phyloP scores from a whole-genome alignment of 352 stramenopile species.

The Phytophthora multivora region DNA sequence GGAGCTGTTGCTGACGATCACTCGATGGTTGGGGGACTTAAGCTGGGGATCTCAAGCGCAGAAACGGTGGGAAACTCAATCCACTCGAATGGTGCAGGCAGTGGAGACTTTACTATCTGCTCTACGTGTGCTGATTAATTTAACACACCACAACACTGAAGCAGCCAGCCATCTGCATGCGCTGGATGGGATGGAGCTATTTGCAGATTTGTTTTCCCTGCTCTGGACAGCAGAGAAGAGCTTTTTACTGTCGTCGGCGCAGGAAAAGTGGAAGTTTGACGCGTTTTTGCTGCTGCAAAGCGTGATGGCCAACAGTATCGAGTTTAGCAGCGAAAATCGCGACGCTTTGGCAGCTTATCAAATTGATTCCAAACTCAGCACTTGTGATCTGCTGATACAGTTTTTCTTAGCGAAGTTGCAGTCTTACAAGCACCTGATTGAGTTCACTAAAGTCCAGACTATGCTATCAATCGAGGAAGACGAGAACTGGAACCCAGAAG shows the following conservation, averaged over 20 bases:
- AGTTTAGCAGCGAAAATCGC: slow-evolving; percentile 63
- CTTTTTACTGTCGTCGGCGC: background rate
- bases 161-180: slow-evolving; percentile 46
- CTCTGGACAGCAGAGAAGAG: slow-evolving; percentile 20
- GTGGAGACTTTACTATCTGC: slow-evolving; percentile 51
- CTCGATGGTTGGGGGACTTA: slow-evolving; percentile 40
- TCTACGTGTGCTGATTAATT: slow-evolving; percentile 76
- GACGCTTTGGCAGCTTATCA: slow-evolving; percentile 30
- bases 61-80: slow-evolving; percentile 31
- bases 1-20: slow-evolving; percentile 39
- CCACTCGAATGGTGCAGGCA: slow-evolving; percentile 36
- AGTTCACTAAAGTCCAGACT: slow-evolving; percentile 17
- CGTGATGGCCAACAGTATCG: slow-evolving; percentile 74
- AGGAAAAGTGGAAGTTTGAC: slow-evolving; percentile 68
- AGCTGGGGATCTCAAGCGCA: slow-evolving; percentile 35
- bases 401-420: slow-evolving; percentile 66
- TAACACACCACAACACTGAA: slow-evolving; percentile 73
- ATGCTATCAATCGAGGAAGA: slow-evolving; percentile 17
- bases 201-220: slow-evolving; percentile 52
- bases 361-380: background rate
- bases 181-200: slow-evolving; percentile 43
- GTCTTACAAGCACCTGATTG: slow-evolving; percentile 58
- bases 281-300: slow-evolving; percentile 62
- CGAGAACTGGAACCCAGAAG: slow-evolving; percentile 65
- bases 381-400: slow-evolving; percentile 45